These are phyloP conservation scores for Pogostemon cablin DNA, from an alignment of 257 asterid species.

Conservation along the genomic window DNA sequence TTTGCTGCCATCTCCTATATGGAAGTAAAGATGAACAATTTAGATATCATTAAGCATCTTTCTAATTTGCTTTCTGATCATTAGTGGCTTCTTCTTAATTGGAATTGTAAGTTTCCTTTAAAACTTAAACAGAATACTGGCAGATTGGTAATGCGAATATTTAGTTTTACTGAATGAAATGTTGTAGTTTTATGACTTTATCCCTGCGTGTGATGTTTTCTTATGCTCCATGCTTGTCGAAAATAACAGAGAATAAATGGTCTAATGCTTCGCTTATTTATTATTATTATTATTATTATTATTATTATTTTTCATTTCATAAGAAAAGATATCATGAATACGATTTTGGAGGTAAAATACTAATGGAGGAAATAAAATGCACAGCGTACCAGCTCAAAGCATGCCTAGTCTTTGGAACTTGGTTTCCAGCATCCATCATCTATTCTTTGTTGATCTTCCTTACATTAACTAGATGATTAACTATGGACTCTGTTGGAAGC, in stretches of 20 bases:
- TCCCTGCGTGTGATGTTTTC: conserved; percentile 6
- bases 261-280: neutral
- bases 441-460: conserved; percentile 14
- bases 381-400: conserved; percentile 10
- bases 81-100: neutral
- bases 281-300: no score
- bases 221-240: neutral
- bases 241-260: neutral
- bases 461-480: neutral
- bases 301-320: neutral
- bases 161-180: conserved; percentile 1
- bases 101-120: neutral
- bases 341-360: conserved; percentile 8
- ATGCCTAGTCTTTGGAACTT: conserved; percentile 4
- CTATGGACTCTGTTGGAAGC: conserved; percentile 23
- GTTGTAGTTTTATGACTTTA: neutral
- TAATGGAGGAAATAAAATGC: neutral
- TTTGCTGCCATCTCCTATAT: conserved; percentile 15
- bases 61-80: neutral
- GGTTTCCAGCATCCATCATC: neutral
- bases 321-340: neutral
- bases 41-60: neutral
- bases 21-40: neutral
- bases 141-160: neutral
- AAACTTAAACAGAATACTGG: neutral